Evolutionary conservation across 495 filamentous ascomycete species (phyloP), one percentile per base, ranked within the genome.

Genomic region (Endocarpon pusillum): DNA sequence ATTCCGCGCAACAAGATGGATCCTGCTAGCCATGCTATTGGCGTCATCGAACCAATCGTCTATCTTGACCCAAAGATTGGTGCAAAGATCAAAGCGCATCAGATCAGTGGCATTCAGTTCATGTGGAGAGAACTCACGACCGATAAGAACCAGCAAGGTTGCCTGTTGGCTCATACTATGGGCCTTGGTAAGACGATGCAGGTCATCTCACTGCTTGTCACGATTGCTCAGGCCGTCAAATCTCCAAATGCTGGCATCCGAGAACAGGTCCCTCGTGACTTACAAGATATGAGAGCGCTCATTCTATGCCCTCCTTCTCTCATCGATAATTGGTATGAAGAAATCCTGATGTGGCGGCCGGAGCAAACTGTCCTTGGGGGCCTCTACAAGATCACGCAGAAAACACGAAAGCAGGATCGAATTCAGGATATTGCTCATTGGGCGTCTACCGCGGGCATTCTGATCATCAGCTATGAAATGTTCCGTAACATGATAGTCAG

Each of bases 151-250:
- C 58, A 57, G 17, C 71, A 79, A 48, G 86, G 86, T 4, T 91
- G 82, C 44, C 59, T 94, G 2, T 66, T 96, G 19, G 82, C 86
- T 2, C 86, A 94, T 48, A 82, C 81, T 1, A 93, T 93, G 87
- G 86, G 86, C 2, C 53, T 96, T 11, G 86, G 86, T 10, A 96
- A 96, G 53, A 93, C 87, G 0, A 80, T 93, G 71, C 87, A 94
- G 47, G 62, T 77, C 2, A 82, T 94, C 40, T 76, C 82, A 0
- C 53, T 94, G 23, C 62, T 94, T 1, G 62, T 78, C 3, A 77
- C 83, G 11, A 70, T 94, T 36, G 61, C 73, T 4, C 60, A 75
- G 38, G 69, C 83, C 2, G 61, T 73, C 15, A 38, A 44, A 10
- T 86, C 81, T 0, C 21, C 50, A 1, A 64, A 85, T 26, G 51